phyloP scores from a whole-genome alignment of 2,329 filamentous ascomycete genomes.

The Neopestalotiopsis sp. region DNA sequence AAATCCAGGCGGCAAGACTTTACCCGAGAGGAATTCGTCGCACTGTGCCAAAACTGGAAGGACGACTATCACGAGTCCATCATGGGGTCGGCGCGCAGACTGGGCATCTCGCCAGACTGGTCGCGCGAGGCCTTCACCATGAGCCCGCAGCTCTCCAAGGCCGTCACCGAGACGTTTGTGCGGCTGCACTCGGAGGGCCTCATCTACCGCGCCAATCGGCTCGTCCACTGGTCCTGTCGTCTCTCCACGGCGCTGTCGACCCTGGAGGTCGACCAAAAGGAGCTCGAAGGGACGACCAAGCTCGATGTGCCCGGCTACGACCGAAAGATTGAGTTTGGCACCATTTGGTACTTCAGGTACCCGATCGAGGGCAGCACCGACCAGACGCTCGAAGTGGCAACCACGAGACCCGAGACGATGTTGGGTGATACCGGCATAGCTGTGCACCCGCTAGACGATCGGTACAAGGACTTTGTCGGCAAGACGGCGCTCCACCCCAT shows the following conservation, averaged over 20 bases:
- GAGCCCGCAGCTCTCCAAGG: neutral
- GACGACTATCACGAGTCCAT: neutral
- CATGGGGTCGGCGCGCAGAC: neutral
- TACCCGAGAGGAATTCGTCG: neutral
- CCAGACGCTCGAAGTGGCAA: constrained; percentile 87
- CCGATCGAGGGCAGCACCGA: constrained; percentile 80
- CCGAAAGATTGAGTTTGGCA: constrained; percentile 94
- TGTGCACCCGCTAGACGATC: constrained; percentile 80
- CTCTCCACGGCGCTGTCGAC: constrained; percentile 89
- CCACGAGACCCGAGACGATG: constrained; percentile 93
- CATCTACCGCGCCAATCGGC: constrained; percentile 88
- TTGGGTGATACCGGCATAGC: constrained; percentile 92
- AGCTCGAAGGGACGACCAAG: constrained; percentile 81
- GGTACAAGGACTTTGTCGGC: constrained; percentile 86
- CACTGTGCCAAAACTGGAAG: neutral
- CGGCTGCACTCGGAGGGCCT: constrained; percentile 88
- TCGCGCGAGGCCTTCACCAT: constrained; percentile 68
- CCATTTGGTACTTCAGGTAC: constrained; percentile 89
- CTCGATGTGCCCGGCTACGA: constrained; percentile 63
- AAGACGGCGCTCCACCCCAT: constrained; percentile 88
- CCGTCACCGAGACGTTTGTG: constrained; percentile 43
- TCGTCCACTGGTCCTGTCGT: constrained; percentile 94
- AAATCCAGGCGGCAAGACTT: neutral
- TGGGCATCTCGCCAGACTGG: too few species aligned
- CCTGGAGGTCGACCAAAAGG: constrained; percentile 90